Evolutionary conservation across 345 rosid genomes (phyloP).

Genomic region (Ceriops zippeliana): DNA sequence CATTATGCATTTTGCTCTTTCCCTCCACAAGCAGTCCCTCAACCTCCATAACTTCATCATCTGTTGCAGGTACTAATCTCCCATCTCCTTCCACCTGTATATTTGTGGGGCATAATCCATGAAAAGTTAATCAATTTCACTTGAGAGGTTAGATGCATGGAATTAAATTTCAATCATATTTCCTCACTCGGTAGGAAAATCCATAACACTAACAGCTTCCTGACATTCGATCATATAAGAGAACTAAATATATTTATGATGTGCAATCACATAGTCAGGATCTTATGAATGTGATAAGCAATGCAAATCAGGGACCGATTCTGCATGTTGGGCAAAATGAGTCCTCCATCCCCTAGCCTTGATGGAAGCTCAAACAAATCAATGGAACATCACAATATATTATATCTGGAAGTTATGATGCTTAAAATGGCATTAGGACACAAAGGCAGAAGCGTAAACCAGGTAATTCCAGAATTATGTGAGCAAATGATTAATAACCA

Average conservation of each 20-base stretch:
- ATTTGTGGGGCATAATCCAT: constrained; percentile 6
- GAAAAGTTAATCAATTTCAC: constrained; percentile 1
- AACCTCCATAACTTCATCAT: constrained; percentile 86
- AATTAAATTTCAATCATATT: too few species aligned
- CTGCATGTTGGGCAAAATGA: background rate
- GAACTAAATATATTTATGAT: too few species aligned
- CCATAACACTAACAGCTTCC: too few species aligned
- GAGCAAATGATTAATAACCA: background rate
- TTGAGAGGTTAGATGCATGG: background rate
- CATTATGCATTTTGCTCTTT: constrained; percentile 41
- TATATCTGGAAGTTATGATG: background rate
- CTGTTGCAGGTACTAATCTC: constrained; percentile 87
- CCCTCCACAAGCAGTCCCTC: constrained; percentile 62
- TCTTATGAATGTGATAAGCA: too few species aligned
- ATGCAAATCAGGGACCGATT: background rate
- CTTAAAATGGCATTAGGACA: background rate
- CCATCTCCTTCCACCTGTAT: constrained; percentile 76
- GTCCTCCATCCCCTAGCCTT: background rate
- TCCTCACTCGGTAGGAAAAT: too few species aligned
- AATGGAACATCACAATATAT: background rate
- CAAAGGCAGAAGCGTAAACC: background rate
- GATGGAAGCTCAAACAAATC: background rate
- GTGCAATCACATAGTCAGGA: too few species aligned
- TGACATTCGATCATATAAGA: too few species aligned
- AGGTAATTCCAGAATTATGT: background rate